Evolutionary conservation across 1,284 basidiomycete species (phyloP).

Genomic region (Leccinum solheimii): DNA sequence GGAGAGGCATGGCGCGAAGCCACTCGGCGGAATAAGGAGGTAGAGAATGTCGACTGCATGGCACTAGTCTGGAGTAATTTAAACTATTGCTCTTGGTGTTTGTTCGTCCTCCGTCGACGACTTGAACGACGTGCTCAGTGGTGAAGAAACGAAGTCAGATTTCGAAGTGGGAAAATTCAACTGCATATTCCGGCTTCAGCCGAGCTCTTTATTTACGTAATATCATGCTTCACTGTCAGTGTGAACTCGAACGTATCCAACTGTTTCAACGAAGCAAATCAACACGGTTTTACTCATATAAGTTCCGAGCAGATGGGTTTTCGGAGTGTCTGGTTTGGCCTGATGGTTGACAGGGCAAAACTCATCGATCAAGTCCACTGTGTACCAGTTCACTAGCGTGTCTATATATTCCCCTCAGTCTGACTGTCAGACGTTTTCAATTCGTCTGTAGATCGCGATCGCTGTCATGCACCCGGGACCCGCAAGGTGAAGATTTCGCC

Average conservation of each 20-base stretch:
- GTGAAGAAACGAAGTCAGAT: neutral
- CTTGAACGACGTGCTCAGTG: neutral
- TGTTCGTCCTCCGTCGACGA: conserved; percentile 6
- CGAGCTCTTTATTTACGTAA: neutral
- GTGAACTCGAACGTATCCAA: neutral
- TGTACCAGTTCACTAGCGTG: neutral
- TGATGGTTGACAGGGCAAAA: neutral
- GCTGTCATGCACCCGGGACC: neutral
- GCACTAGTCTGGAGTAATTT: conserved; percentile 5
- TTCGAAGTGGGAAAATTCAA: neutral
- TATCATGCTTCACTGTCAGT: neutral
- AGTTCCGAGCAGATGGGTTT: neutral
- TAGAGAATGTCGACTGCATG: conserved; percentile 29
- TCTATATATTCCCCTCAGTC: too few species aligned
- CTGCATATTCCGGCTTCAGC: conserved; percentile 1
- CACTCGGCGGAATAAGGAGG: conserved; percentile 24
- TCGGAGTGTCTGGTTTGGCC: neutral
- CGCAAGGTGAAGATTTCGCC: neutral
- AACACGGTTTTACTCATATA: neutral
- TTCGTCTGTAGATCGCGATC: neutral
- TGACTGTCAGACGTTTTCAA: neutral
- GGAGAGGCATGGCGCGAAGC: conserved; percentile 17
- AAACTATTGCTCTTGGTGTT: conserved; percentile 5
- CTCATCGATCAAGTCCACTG: neutral
- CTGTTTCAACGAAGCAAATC: neutral